Base-by-base conservation (phyloP, 768 basidiomycete species). In the Pleurotus cornucopiae region DNA sequence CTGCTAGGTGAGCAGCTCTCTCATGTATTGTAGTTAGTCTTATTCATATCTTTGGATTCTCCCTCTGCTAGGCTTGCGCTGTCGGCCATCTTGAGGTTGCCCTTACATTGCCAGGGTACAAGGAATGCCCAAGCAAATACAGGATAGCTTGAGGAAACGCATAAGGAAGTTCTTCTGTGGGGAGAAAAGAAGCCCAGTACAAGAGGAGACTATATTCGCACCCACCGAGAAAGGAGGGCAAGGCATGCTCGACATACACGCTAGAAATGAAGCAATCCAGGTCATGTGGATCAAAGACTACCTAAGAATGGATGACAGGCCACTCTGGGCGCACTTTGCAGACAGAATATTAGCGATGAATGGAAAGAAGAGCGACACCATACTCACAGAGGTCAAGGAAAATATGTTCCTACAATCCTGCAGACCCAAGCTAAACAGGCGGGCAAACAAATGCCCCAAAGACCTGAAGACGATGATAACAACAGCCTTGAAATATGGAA, bases 71-170 rank as follows among this genome's bases (percentile, higher is more conserved):
- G 18, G 18, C 18, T 18, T 18, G 18, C 18, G 18, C 18, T 18
- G 18, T 18, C 18, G 18, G 18, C 18, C 18, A 18, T 18, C 18
- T 18, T 18, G 18, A 18, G 18, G 18, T 18, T 18, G 18, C 18
- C 18, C 18, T 18, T 18, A 18, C 18, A 18, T 18, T 18, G 59
- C 68, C 0, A 45, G 54, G 12, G 67, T 64, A 1, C 66, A 71
- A 58, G 67, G 67, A 0, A 67, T 69, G 65, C 70, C 68, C 0
- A 54, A 56, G 13, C 14, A 44, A 0, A 62, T 69, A 0, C 52
- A 57, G 18, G 54, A 43, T 7, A 43, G 14, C 14, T 3, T 43
- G 14, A 14, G 18, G 18, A 43, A 43, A 6, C 13, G 13, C 6
- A 43, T 43, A 43, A 14, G 41, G 4, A 43, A 43, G 5, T 43